Evolutionary conservation across 163 green algal species (phyloP).

Genomic region (Prototheca wickerhamii): DNA sequence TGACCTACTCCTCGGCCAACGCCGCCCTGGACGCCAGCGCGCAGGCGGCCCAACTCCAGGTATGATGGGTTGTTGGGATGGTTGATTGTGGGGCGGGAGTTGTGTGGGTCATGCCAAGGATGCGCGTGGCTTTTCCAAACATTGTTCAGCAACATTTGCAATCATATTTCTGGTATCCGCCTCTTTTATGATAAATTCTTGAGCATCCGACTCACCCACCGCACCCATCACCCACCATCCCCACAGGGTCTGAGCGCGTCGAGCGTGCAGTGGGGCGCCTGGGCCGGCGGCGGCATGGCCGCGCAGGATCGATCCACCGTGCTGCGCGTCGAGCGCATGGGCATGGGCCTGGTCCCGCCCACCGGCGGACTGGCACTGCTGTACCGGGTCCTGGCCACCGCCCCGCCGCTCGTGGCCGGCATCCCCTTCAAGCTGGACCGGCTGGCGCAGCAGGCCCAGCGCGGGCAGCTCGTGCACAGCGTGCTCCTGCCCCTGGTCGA

Average conservation of each 20-base stretch:
- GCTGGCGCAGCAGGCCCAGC: conserved; percentile 8
- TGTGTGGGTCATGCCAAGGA: too few relatives aligned
- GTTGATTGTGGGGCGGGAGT: neutral
- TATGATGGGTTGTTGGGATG: too few relatives aligned
- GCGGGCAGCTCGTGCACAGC: conserved; percentile 17
- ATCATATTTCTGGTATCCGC: too few relatives aligned
- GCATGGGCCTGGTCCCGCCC: conserved; percentile 48
- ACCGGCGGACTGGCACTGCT: conserved; percentile 32
- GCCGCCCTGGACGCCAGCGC: conserved; percentile 51
- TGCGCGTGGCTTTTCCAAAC: too few relatives aligned
- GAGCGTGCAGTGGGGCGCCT: conserved; percentile 78
- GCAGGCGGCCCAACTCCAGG: neutral
- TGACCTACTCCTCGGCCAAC: conserved; percentile 80
- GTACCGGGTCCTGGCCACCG: neutral
- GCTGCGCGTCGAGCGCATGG: conserved; percentile 51
- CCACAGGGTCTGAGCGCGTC: conserved; percentile 33
- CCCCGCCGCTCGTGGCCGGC: conserved; percentile 18
- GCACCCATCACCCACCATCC: conserved; percentile 6
- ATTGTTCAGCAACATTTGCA: too few relatives aligned
- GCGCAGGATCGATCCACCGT: conserved; percentile 33
- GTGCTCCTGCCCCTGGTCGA: too few relatives aligned
- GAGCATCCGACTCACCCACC: neutral
- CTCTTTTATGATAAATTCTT: too few relatives aligned
- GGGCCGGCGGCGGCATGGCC: conserved; percentile 73
- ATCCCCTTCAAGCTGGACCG: conserved; percentile 12